Evolutionary conservation across 306 rosid species (phyloP), one percentile per base, ranked within the genome.

Genomic region (Hippophae rhamnoides): DNA sequence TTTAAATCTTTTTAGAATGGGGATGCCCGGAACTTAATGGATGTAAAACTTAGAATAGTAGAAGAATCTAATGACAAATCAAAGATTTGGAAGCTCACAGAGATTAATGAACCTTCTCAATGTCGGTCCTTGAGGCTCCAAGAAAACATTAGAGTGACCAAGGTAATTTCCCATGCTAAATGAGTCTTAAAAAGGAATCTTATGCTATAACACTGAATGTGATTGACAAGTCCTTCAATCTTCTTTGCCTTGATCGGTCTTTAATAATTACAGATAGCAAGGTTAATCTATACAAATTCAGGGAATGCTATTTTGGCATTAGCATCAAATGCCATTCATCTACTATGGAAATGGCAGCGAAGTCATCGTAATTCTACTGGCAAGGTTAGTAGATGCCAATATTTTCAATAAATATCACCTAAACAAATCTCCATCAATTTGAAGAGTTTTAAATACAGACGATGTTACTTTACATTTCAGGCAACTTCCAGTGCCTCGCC

Each of bases 1-100:
- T 31, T 31, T 61, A 69, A 55, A 53, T 70, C 70, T 70, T 74
- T 42, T 52, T 79, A 90, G 98, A 88, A 83, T 73, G 98, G 96
- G 49, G 96, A 92, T 73, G 69, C 88, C 41, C 80, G 96, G 47
- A 88, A 78, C 71, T 54, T 92, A 77, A 95, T 86, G 60, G 99
- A 92, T 79, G 86, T 88, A 73, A 92, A 92, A 72, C 95, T 97
- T 66, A 86, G 95, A 78, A 82, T 92, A 69, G 76, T 79, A 43
- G 99, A 92, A 79, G 99, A 92, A 73, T 79, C 88, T 53, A 92
- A 85, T 63, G 99, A 92, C 77, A 92, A 88, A 77, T 88, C 99
- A 12, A 89, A 89, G 78, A 89, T 89, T 75, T 86, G 92, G 97
- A 89, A 83, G 82, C 84, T 86, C 72, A 81, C 90, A 64, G 97